These are phyloP conservation scores for Halophytophthora batemanensis DNA, from an alignment of 352 stramenopile species.

Conservation along the genomic window DNA sequence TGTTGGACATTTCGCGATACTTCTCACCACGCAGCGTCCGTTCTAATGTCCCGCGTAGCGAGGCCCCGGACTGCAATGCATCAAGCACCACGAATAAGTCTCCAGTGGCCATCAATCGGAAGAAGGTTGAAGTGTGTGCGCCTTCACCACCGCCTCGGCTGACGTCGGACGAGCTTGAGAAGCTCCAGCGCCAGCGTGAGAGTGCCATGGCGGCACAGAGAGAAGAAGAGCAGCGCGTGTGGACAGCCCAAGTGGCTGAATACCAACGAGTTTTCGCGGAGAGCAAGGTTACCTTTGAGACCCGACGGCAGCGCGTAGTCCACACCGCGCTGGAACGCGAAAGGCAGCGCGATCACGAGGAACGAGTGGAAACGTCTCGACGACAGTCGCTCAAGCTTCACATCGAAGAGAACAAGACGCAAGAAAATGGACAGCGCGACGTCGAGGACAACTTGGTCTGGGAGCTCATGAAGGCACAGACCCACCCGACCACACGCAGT, in stretches of 20 bases:
- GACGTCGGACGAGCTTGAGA: slow-evolving; percentile 8
- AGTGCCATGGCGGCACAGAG: slow-evolving; percentile 8
- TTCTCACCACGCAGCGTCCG: slow-evolving; percentile 9
- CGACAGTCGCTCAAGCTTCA: slow-evolving; percentile 4
- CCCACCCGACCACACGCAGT: slow-evolving; percentile 11
- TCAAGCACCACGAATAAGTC: background rate
- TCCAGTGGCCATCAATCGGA: slow-evolving; percentile 15
- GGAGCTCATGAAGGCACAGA: slow-evolving; percentile 16
- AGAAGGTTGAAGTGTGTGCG: slow-evolving; percentile 20
- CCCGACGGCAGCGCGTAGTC: slow-evolving; percentile 12
- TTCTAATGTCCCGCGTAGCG: background rate
- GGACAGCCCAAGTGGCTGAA: slow-evolving; percentile 15
- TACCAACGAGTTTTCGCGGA: slow-evolving; percentile 18
- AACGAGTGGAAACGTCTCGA: slow-evolving; percentile 10
- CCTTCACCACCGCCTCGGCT: slow-evolving; percentile 5
- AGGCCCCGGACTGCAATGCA: too few species aligned
- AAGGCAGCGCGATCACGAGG: slow-evolving; percentile 12
- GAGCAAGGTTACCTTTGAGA: slow-evolving; percentile 14
- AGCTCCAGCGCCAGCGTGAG: background rate
- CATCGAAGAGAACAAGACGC: slow-evolving; percentile 6
- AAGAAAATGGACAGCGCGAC: background rate
- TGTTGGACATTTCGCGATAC: slow-evolving; percentile 20
- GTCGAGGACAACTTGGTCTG: slow-evolving; percentile 14
- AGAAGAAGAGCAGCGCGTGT: slow-evolving; percentile 12
- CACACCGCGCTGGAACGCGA: slow-evolving; percentile 12